Percentiles rank a stretch among this genome's conserved stretches.
phyloP scores from a whole-genome alignment of 768 basidiomycete genomes.

The Tylopilus subfusipes region DNA sequence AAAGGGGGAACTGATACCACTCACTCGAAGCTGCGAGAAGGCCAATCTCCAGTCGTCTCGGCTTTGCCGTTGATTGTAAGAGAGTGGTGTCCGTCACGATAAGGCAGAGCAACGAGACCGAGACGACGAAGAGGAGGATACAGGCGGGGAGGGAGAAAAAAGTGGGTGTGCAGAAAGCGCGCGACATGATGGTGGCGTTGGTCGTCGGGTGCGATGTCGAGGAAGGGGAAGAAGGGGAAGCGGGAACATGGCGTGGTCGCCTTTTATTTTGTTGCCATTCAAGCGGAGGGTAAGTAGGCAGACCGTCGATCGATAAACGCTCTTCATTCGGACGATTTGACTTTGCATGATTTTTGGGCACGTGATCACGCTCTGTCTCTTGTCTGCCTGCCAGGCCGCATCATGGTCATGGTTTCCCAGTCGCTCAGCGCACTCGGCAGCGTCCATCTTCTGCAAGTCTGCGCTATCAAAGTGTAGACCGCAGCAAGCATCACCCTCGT shows the following conservation, averaged over 20 bases:
- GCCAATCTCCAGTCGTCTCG: slow-evolving; percentile 20
- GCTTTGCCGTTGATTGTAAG: slow-evolving; percentile 42
- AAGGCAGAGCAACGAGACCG: slow-evolving; percentile 69
- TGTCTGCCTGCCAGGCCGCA: no score
- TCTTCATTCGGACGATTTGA: no score
- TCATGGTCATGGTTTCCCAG: no score
- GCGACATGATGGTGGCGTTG: slow-evolving; percentile 32
- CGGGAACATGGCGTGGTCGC: no score
- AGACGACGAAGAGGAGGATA: slow-evolving; percentile 61
- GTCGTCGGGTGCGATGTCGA: background rate
- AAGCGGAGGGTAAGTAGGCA: no score
- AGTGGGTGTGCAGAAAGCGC: slow-evolving; percentile 60
- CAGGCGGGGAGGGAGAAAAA: slow-evolving; percentile 53
- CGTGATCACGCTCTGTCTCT: no score
- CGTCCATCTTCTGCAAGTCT: background rate
- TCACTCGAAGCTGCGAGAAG: slow-evolving; percentile 52
- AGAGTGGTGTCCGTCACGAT: slow-evolving; percentile 65
- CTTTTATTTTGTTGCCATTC: no score
- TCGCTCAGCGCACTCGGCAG: no score
- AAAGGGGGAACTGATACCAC: slow-evolving; percentile 23
- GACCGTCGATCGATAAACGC: no score
- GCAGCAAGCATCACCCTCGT: no score
- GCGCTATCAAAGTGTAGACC: no score
- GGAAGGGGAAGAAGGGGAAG: slow-evolving; percentile 2
- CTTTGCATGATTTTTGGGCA: no score